Percentiles rank a stretch among this genome's conserved stretches.
Conservation (phyloP, 768 basidiomycete genomes). For the Royoungia palumana region DNA sequence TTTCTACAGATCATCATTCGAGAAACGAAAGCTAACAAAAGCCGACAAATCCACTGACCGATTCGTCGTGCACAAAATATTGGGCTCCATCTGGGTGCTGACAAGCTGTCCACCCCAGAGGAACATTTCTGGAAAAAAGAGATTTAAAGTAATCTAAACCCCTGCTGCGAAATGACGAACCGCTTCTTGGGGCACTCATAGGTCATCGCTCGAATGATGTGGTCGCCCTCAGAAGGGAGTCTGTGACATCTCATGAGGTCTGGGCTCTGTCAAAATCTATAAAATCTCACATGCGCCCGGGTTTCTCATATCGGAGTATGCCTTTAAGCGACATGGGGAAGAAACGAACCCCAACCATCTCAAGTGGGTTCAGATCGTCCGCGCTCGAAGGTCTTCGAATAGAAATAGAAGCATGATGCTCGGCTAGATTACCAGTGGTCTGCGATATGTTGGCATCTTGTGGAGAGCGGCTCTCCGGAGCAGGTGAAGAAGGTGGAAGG, state of each 20-base stretch:
- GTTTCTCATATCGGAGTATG: slow-evolving; percentile 7
- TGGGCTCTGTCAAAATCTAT: background rate
- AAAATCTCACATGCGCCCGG: slow-evolving; percentile 5
- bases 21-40: background rate
- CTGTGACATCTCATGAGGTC: slow-evolving; percentile 10
- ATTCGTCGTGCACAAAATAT: slow-evolving; percentile 49
- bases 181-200: slow-evolving; percentile 14
- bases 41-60: slow-evolving; percentile 32
- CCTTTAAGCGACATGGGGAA: slow-evolving; percentile 6
- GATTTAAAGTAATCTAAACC: background rate
- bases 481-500: no score
- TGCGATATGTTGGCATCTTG: no score
- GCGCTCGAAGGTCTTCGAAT: no score
- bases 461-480: no score
- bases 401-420: no score
- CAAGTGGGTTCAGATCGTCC: no score
- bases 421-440: no score
- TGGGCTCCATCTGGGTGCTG: slow-evolving; percentile 60
- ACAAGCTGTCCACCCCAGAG: slow-evolving; percentile 43
- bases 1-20: slow-evolving; percentile 36
- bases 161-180: slow-evolving; percentile 12
- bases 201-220: slow-evolving; percentile 14
- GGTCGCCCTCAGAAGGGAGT: background rate
- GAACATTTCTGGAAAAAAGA: slow-evolving; percentile 13
- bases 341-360: no score